A percentile compares a stretch with the other conserved stretches of the same genome.
Evolutionary conservation across 805 yeast genomes (phyloP).

Genomic region (Barnettozyma sp.): DNA sequence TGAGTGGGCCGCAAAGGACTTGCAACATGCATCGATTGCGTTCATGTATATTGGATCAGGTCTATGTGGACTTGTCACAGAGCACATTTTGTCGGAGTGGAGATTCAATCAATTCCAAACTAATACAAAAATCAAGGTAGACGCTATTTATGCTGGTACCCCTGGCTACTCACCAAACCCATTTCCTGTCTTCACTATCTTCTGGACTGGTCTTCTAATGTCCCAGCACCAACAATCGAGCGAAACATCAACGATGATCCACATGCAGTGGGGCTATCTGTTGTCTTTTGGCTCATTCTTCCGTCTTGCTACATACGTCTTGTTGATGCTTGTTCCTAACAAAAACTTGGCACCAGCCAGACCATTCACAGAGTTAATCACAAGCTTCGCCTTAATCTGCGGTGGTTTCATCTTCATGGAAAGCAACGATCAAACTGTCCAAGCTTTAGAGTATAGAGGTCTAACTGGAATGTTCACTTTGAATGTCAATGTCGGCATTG

Average conservation of each 20-base stretch:
- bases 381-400: constrained; percentile 69
- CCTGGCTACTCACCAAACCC: constrained; percentile 91
- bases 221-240: constrained; percentile 90
- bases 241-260: constrained; percentile 67
- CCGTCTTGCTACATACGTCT: constrained; percentile 56
- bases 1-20: constrained; percentile 81
- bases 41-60: constrained; percentile 91
- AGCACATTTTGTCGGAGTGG: constrained; percentile 58
- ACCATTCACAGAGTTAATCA: constrained; percentile 83
- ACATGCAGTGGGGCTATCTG: constrained; percentile 88
- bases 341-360: constrained; percentile 42
- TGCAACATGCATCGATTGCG: constrained; percentile 87
- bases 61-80: constrained; percentile 80
- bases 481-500: constrained; percentile 75
- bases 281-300: constrained; percentile 77
- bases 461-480: constrained; percentile 85
- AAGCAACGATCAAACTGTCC: constrained; percentile 79
- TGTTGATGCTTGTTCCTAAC: constrained; percentile 43
- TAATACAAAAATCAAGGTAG: constrained; percentile 24
- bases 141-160: constrained; percentile 33
- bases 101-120: constrained; percentile 38
- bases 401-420: constrained; percentile 94
- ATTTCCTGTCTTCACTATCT: constrained; percentile 86
- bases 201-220: constrained; percentile 96
- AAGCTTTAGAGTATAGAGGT: constrained; percentile 76